Evolutionary conservation across 2,329 filamentous ascomycete species (phyloP).

Genomic region (Coleophoma cylindrospora): DNA sequence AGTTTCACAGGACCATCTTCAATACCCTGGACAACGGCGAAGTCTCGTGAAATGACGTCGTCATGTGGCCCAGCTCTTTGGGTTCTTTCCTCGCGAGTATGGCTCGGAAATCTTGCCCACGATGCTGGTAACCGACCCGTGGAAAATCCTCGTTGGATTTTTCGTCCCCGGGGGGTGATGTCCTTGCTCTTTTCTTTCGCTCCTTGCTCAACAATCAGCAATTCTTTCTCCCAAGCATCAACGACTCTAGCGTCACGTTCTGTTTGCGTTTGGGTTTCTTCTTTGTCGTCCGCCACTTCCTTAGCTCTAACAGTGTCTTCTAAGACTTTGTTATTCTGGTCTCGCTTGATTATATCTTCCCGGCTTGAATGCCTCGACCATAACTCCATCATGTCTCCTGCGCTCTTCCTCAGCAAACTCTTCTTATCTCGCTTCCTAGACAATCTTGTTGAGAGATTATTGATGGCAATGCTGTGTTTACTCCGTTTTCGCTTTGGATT

Average conservation of each 20-base stretch:
- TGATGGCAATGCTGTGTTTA: neutral
- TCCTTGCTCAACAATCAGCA: slow-evolving; percentile 14
- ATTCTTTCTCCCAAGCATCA: slow-evolving; percentile 19
- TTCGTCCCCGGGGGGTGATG: slow-evolving; percentile 13
- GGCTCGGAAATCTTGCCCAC: slow-evolving; percentile 23
- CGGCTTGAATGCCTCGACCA: neutral
- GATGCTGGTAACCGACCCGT: slow-evolving; percentile 16
- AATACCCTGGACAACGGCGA: slow-evolving; percentile 6
- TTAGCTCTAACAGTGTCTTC: neutral
- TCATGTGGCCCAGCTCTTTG: slow-evolving; percentile 11
- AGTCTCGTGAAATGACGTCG: slow-evolving; percentile 16
- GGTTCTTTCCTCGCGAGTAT: slow-evolving; percentile 17
- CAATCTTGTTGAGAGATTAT: neutral
- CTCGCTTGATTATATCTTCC: neutral
- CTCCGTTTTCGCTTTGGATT: neutral
- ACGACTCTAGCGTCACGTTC: slow-evolving; percentile 12
- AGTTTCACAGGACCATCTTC: neutral
- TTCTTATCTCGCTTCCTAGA: slow-evolving; percentile 8
- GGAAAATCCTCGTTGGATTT: neutral
- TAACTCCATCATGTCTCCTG: no score
- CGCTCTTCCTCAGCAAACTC: neutral
- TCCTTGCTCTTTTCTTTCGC: slow-evolving; percentile 17
- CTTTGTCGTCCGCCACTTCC: neutral
- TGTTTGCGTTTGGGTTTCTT: neutral
- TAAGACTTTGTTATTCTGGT: neutral